Evolutionary conservation across 441 rosid genomes (phyloP).

Genomic region (Arabidopsis lyrata): DNA sequence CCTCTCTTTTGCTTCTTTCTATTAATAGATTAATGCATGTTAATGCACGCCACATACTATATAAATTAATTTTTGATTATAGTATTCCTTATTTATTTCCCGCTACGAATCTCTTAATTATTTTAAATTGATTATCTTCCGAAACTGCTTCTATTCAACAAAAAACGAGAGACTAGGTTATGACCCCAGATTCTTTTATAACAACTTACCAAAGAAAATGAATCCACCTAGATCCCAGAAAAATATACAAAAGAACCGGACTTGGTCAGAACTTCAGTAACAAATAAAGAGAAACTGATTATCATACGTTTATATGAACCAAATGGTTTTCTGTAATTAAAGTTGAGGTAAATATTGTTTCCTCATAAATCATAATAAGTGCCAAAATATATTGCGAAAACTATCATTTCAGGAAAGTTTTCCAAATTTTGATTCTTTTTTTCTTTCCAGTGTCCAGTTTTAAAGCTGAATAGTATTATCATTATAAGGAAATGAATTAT

Average conservation of each 20-base stretch:
- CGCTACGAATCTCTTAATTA: background rate
- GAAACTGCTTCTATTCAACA: background rate
- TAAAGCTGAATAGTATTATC: background rate
- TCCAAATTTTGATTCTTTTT: background rate
- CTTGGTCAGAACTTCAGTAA: background rate
- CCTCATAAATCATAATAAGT: no score
- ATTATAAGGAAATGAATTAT: constrained; percentile 12
- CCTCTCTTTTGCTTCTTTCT: background rate
- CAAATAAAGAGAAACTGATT: background rate
- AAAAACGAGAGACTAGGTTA: background rate
- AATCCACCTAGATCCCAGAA: background rate
- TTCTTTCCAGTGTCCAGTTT: background rate
- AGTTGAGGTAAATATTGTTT: background rate
- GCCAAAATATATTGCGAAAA: background rate
- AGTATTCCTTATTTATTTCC: background rate
- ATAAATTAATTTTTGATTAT: background rate
- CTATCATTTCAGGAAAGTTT: background rate
- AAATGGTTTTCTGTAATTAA: background rate
- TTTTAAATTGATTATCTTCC: background rate
- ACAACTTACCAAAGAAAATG: constrained; percentile 6
- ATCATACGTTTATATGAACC: background rate
- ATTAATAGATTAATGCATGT: constrained; percentile 23
- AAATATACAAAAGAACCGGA: background rate
- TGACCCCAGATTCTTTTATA: constrained; percentile 1
- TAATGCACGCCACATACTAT: constrained; percentile 23